Evolutionary conservation across 345 rosid species (phyloP).

Genomic region (Eucalyptus erythrocorys): DNA sequence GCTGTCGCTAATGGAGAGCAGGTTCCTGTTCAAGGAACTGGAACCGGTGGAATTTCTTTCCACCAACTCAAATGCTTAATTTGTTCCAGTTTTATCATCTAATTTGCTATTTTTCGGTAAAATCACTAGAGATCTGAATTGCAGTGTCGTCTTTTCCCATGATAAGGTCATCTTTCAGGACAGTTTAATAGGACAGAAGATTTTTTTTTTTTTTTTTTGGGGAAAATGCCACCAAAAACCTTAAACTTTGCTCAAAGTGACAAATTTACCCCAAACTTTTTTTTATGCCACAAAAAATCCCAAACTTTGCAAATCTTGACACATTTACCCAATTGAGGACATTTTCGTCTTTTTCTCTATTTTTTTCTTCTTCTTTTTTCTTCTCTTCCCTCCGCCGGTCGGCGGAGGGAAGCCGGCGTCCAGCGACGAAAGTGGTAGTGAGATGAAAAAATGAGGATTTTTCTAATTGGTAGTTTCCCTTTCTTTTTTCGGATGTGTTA

Average conservation of each 20-base stretch:
- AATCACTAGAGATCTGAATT: not conserved
- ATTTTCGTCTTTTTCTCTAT: too few relatives aligned
- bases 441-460: not conserved
- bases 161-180: not conserved
- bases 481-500: not conserved
- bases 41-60: not conserved
- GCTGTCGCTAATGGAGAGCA: not conserved
- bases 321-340: too few relatives aligned
- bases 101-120: not conserved
- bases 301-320: too few relatives aligned
- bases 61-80: not conserved
- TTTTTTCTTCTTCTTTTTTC: too few relatives aligned
- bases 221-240: too few relatives aligned
- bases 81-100: not conserved
- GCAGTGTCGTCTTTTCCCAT: not conserved
- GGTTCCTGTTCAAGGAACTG: not conserved
- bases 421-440: too few relatives aligned
- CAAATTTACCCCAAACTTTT: too few relatives aligned
- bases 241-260: too few relatives aligned
- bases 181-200: not conserved
- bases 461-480: not conserved
- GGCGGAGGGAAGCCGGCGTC: too few relatives aligned
- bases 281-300: too few relatives aligned
- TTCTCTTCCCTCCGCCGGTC: too few relatives aligned
- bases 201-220: too few relatives aligned